These are phyloP conservation scores for Carex kokanica DNA, from an alignment of 176 grass and related monocot species.

Conservation along the genomic window DNA sequence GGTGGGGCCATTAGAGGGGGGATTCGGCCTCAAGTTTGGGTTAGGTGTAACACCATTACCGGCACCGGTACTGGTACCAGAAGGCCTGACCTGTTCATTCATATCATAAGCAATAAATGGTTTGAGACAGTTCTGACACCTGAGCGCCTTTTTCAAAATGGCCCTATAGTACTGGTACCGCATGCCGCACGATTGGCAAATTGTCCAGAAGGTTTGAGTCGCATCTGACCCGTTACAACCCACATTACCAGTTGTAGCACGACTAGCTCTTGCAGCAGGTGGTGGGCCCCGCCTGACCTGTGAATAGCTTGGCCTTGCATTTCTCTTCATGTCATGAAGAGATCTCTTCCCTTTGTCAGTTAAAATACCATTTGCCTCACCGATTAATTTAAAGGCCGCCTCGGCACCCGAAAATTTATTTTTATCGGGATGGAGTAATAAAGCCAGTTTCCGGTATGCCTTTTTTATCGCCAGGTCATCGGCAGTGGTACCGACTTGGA, in stretches of 20 bases:
- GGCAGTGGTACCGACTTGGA: constrained; percentile 53
- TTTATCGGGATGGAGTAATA: constrained; percentile 89
- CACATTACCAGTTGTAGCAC: constrained; percentile 27
- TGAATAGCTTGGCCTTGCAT: constrained; percentile 18
- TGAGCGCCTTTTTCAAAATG: constrained; percentile 69
- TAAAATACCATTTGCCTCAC: constrained; percentile 67
- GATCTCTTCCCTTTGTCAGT: constrained; percentile 51
- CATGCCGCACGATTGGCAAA: constrained; percentile 68
- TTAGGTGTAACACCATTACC: constrained; percentile 39
- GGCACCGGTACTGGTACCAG: constrained; percentile 1
- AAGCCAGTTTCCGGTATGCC: constrained; percentile 71
- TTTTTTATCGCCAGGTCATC: constrained; percentile 73
- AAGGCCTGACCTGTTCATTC: constrained; percentile 40
- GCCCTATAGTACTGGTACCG: constrained; percentile 74
- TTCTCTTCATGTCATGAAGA: constrained; percentile 73
- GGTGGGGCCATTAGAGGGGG: background rate
- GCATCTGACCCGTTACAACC: constrained; percentile 15
- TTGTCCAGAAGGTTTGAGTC: constrained; percentile 71
- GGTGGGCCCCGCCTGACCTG: constrained; percentile 44
- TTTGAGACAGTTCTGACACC: constrained; percentile 81
- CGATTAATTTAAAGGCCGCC: constrained; percentile 86
- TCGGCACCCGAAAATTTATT: constrained; percentile 83
- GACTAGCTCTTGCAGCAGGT: constrained; percentile 32
- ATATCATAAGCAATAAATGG: constrained; percentile 76
- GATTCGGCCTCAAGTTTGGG: constrained; percentile 31